Percentiles rank a stretch among this genome's conserved stretches.
phyloP scores from a whole-genome alignment of 2,329 filamentous ascomycete genomes.

The Ascochyta fabae region DNA sequence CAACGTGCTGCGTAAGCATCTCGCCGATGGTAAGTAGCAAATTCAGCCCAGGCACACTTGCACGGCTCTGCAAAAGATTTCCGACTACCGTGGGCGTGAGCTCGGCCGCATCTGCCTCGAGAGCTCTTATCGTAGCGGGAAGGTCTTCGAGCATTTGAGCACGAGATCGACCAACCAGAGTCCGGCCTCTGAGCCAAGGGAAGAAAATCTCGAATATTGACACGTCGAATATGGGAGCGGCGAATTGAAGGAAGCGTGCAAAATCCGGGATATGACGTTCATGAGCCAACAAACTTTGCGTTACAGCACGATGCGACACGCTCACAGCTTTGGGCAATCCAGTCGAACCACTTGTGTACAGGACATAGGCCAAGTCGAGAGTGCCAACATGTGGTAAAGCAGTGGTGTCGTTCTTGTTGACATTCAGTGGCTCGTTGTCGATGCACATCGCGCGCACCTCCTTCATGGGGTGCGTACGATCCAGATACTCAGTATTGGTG shows the following conservation, averaged over 20 bases:
- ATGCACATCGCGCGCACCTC: slow-evolving; percentile 51
- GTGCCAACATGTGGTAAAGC: slow-evolving; percentile 23
- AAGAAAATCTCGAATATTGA: slow-evolving; percentile 97
- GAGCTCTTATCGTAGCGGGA: slow-evolving; percentile 66
- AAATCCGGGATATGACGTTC: slow-evolving; percentile 78
- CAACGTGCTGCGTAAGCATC: slow-evolving; percentile 81
- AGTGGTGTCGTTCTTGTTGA: slow-evolving; percentile 24
- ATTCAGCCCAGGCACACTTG: slow-evolving; percentile 70
- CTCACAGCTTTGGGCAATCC: slow-evolving; percentile 87
- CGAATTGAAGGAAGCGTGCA: slow-evolving; percentile 85
- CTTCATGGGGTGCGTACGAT: slow-evolving; percentile 47
- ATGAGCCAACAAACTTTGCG: slow-evolving; percentile 83
- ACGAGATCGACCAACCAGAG: slow-evolving; percentile 74
- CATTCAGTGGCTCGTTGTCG: slow-evolving; percentile 45
- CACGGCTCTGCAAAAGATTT: slow-evolving; percentile 73
- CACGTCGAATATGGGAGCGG: slow-evolving; percentile 91
- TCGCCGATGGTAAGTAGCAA: slow-evolving; percentile 88
- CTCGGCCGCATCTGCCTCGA: slow-evolving; percentile 83
- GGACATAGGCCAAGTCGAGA: slow-evolving; percentile 75
- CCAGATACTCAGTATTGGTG: slow-evolving; percentile 60
- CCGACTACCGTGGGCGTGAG: slow-evolving; percentile 87
- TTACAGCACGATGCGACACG: slow-evolving; percentile 78
- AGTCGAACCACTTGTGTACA: slow-evolving; percentile 93
- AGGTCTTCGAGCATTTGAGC: slow-evolving; percentile 77
- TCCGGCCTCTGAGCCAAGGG: slow-evolving; percentile 74